Conservation (phyloP, 768 basidiomycete genomes). For the Stropharia rugosoannulata region DNA sequence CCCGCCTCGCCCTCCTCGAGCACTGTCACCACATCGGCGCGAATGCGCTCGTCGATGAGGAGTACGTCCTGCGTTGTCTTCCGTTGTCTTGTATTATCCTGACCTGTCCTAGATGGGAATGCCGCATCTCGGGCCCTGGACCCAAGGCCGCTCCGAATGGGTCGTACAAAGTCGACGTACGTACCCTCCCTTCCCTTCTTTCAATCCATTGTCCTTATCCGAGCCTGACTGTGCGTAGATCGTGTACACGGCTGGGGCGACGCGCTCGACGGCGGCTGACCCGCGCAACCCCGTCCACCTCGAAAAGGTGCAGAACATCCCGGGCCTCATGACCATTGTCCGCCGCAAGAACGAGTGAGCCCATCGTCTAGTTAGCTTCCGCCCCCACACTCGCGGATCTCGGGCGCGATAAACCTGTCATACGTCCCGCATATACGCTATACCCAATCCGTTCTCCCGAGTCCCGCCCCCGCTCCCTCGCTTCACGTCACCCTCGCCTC, state of each 20-base stretch:
- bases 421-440: too few species aligned
- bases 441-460: too few species aligned
- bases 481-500: too few species aligned
- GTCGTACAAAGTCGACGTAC: constrained; percentile 61
- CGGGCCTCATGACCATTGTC: constrained; percentile 76
- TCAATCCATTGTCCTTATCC: too few species aligned
- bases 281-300: constrained; percentile 63
- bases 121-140: constrained; percentile 52
- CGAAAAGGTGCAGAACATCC: constrained; percentile 58
- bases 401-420: too few species aligned
- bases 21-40: constrained; percentile 48
- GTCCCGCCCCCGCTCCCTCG: too few species aligned
- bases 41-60: constrained; percentile 66
- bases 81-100: neutral
- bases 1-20: constrained; percentile 50
- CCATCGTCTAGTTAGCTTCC: neutral
- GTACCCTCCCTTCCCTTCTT: constrained; percentile 18
- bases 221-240: too few species aligned
- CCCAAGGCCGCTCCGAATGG: constrained; percentile 49
- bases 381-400: neutral
- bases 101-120: constrained; percentile 54
- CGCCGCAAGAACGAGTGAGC: constrained; percentile 14
- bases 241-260: constrained; percentile 59
- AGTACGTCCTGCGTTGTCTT: constrained; percentile 41
- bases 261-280: constrained; percentile 50